phyloP scores from a whole-genome alignment of 1,284 basidiomycete species.

The Ustilago lituana region DNA sequence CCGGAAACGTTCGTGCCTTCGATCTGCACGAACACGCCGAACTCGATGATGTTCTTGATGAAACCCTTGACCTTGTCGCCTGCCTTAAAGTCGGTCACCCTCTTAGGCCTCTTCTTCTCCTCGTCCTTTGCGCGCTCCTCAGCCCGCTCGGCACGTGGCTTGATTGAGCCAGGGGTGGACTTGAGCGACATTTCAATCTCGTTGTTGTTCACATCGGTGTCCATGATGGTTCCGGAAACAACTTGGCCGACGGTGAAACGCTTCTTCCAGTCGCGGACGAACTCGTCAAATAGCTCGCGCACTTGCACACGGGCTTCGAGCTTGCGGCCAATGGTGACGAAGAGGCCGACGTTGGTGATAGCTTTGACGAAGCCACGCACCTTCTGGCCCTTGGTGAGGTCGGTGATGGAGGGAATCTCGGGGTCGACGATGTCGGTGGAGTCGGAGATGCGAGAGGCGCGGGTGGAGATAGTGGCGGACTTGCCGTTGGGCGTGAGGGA shows the following conservation, averaged over 20 bases:
- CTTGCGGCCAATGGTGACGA: slow-evolving; percentile 82
- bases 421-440: slow-evolving; percentile 68
- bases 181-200: slow-evolving; percentile 88
- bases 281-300: slow-evolving; percentile 78
- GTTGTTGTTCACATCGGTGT: slow-evolving; percentile 76
- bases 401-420: slow-evolving; percentile 59
- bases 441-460: slow-evolving; percentile 31
- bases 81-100: slow-evolving; percentile 52
- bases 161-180: slow-evolving; percentile 61
- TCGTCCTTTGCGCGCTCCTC: slow-evolving; percentile 20
- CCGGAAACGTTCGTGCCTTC: slow-evolving; percentile 84
- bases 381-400: slow-evolving; percentile 78
- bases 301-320: slow-evolving; percentile 93
- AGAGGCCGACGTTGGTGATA: slow-evolving; percentile 82
- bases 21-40: slow-evolving; percentile 90
- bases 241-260: slow-evolving; percentile 83
- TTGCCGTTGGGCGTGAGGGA: slow-evolving; percentile 71
- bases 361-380: slow-evolving; percentile 86
- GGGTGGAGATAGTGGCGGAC: slow-evolving; percentile 32
- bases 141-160: slow-evolving; percentile 69
- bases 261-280: slow-evolving; percentile 93
- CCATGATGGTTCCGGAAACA: slow-evolving; percentile 82
- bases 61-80: slow-evolving; percentile 68
- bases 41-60: slow-evolving; percentile 75
- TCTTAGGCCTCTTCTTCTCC: slow-evolving; percentile 28